A percentile compares a stretch with the other conserved stretches of the same genome.
Evolutionary conservation across 129 eudicot species (phyloP).

Genomic region (Chrysanthemum makinoi): DNA sequence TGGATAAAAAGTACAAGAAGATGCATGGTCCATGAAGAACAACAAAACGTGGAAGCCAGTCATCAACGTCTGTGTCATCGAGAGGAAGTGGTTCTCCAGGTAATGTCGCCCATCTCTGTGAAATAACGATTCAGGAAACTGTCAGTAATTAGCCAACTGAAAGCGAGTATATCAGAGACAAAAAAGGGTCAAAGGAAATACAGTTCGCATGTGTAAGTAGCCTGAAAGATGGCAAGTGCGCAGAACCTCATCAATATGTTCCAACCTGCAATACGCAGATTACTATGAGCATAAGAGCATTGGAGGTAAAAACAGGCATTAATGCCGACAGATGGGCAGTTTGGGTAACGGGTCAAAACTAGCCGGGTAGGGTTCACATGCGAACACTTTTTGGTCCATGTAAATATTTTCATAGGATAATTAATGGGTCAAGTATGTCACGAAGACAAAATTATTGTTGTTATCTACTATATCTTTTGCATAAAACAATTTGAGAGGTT

Average conservation of each 20-base stretch:
- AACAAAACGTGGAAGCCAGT: constrained; percentile 93
- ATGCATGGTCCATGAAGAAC: constrained; percentile 90
- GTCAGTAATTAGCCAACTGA: not conserved
- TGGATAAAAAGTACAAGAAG: constrained; percentile 61
- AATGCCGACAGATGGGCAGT: not conserved
- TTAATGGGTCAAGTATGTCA: not conserved
- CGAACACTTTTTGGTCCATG: not conserved
- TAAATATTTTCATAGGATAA: not conserved
- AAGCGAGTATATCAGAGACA: not conserved
- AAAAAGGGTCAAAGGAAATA: constrained; percentile 20
- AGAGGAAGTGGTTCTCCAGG: constrained; percentile 94
- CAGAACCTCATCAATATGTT: constrained; percentile 77
- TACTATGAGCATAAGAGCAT: not conserved
- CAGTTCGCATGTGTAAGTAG: constrained; percentile 66
- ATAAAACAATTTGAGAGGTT: not conserved
- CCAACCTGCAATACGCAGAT: constrained; percentile 51
- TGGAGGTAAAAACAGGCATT: not conserved
- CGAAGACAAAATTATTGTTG: not conserved
- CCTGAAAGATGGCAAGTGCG: constrained; percentile 77
- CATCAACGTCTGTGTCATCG: constrained; percentile 90
- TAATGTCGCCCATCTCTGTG: constrained; percentile 90
- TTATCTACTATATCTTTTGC: not conserved
- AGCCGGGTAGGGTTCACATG: not conserved
- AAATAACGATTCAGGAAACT: not conserved
- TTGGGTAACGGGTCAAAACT: not conserved